phyloP scores from a whole-genome alignment of 495 filamentous ascomycete genomes.

The Trichodelitschia bisporula region DNA sequence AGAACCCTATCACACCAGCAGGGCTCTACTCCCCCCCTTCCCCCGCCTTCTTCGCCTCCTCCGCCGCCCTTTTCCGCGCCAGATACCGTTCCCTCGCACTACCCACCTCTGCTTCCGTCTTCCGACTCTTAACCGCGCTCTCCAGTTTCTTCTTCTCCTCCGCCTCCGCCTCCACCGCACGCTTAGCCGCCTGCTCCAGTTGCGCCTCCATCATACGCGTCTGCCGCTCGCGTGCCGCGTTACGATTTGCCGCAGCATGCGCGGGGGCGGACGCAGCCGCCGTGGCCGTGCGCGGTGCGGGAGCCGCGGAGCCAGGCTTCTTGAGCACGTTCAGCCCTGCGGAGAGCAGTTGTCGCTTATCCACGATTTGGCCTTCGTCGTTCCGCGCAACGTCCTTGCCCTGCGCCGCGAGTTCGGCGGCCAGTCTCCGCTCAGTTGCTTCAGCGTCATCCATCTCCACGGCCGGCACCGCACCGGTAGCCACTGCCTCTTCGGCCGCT shows the following conservation, averaged over 20 bases:
- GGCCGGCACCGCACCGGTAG: constrained; percentile 20
- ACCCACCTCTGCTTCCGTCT: constrained; percentile 57
- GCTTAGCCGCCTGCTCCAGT: constrained; percentile 47
- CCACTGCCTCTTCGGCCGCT: constrained; percentile 20
- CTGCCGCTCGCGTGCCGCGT: constrained; percentile 45
- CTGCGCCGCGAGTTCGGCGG: constrained; percentile 43
- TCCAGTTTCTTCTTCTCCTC: constrained; percentile 41
- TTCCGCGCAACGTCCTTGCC: constrained; percentile 55
- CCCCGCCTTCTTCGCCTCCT: too few relatives aligned
- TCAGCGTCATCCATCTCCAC: constrained; percentile 11
- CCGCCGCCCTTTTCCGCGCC: constrained; percentile 55
- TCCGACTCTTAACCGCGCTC: constrained; percentile 43
- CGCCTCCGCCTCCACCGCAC: constrained; percentile 50
- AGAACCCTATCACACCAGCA: too few relatives aligned
- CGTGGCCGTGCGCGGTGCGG: constrained; percentile 1
- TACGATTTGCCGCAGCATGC: constrained; percentile 23
- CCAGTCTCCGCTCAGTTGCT: constrained; percentile 47
- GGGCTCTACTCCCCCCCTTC: too few relatives aligned
- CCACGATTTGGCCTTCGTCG: constrained; percentile 82
- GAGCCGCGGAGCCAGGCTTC: constrained; percentile 23
- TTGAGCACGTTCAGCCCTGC: constrained; percentile 68
- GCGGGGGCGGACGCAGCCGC: not conserved
- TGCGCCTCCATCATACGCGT: constrained; percentile 70
- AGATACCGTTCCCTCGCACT: constrained; percentile 75
- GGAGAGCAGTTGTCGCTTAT: constrained; percentile 72